Base-by-base conservation (phyloP, 495 filamentous ascomycete species). In the Clohesyomyces aquaticus region DNA sequence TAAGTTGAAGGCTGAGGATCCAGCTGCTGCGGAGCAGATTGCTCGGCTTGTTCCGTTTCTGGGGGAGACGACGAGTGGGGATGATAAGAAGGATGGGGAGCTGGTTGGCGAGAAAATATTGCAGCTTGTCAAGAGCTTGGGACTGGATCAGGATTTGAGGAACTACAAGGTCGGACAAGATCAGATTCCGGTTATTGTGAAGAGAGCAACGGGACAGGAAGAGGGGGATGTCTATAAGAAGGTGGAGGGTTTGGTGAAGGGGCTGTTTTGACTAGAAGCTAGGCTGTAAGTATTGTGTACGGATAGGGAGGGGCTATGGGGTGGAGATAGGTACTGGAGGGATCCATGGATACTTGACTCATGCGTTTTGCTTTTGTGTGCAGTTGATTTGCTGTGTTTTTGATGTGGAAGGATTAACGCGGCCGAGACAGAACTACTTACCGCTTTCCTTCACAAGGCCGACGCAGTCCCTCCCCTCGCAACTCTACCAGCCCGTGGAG, bases 11-110 rank as follows among this genome's bases (percentile, higher is more conserved):
- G 74, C 78, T 0, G 43, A 72, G 50, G 64, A 63, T 9, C 45
- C 68, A 9, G 75, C 71, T n/a, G 75, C 75, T 57, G 79, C 79
- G 35, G 72, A 49, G 41, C 75, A 80, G 62, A 63, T 82, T 27
- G 78, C 79, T 8, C 64, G 79, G 23, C 67, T 76, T 29, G 46
- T 79, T 35, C 72, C 74, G 2, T 74, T 70, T 21, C 68, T 80
- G 22, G 79, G 78, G 10, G 29, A 71, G 35, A 57, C 43, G 21
- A 42, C 25, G 16, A 75, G 64, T 38, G 79, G 77, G 3, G 69
- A 79, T 67, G 71, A 76, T 46, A 55, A 59, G 29, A 68, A 64
- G 59, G 76, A 77, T 63, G 75, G 66, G 21, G 49, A 61, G 59
- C 61, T 43, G 4, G 74, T 78, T 1, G 76, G 74, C 0, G 72